These are phyloP conservation scores for Trematosphaeria pertusa DNA, from an alignment of 2,329 filamentous ascomycete genomes.

Conservation along the genomic window DNA sequence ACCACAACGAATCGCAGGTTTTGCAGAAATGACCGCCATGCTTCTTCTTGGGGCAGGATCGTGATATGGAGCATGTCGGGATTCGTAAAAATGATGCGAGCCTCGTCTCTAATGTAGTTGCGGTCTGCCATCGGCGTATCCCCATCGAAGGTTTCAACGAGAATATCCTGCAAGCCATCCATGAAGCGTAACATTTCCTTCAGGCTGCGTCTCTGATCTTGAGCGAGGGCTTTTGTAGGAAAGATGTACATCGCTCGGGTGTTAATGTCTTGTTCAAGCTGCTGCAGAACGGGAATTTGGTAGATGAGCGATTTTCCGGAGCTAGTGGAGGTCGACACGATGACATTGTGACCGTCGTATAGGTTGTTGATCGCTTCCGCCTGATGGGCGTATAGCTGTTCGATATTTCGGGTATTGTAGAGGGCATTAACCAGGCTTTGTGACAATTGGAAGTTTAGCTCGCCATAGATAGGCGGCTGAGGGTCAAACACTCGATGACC, in stretches of 20 bases:
- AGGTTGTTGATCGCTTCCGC: slow-evolving; percentile 91
- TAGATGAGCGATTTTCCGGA: slow-evolving; percentile 99
- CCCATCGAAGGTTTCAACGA: slow-evolving; percentile 95
- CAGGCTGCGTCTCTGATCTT: slow-evolving; percentile 89
- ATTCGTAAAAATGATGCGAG: slow-evolving; percentile 94
- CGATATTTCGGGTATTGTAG: slow-evolving; percentile 90
- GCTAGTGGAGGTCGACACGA: slow-evolving; percentile 92
- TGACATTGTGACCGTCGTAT: slow-evolving; percentile 81
- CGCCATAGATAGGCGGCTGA: slow-evolving; percentile 80
- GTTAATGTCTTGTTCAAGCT: slow-evolving; percentile 76
- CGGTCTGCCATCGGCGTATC: slow-evolving; percentile 86
- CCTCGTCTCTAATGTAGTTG: slow-evolving; percentile 83
- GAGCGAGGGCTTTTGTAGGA: slow-evolving; percentile 93
- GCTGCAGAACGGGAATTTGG: slow-evolving; percentile 88
- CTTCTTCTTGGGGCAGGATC: slow-evolving; percentile 88
- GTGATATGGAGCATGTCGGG: slow-evolving; percentile 97
- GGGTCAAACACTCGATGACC: slow-evolving; percentile 91
- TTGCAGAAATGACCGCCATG: slow-evolving; percentile 87
- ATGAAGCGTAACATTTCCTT: slow-evolving; percentile 85
- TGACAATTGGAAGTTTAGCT: slow-evolving; percentile 84
- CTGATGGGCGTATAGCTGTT: slow-evolving; percentile 87
- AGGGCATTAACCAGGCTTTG: slow-evolving; percentile 94
- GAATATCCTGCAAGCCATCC: slow-evolving; percentile 72
- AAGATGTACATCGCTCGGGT: slow-evolving; percentile 97
- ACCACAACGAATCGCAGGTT: slow-evolving; percentile 87